These are phyloP conservation scores for Ascoidea asiatica DNA, from an alignment of 805 yeast genomes.

Conservation along the genomic window DNA sequence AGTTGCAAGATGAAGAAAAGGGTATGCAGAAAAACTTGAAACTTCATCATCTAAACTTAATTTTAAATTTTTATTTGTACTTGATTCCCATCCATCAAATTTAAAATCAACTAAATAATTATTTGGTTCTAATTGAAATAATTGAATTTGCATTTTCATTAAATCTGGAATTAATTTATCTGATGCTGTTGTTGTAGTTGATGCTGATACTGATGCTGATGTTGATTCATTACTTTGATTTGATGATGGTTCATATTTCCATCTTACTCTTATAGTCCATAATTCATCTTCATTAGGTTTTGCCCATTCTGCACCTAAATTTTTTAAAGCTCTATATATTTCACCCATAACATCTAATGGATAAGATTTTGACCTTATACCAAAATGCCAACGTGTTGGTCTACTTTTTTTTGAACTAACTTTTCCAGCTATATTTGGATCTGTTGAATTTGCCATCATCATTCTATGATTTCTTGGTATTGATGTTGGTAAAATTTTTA, in stretches of 20 bases:
- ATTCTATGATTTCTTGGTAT: slow-evolving; percentile 88
- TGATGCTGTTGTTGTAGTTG: slow-evolving; percentile 2
- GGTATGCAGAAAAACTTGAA: slow-evolving; percentile 89
- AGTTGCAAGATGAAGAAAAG: slow-evolving; percentile 87
- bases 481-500: slow-evolving; percentile 75
- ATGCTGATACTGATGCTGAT: slow-evolving; percentile 1
- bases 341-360: slow-evolving; percentile 99
- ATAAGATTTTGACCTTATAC: slow-evolving; percentile 88
- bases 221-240: slow-evolving; percentile 3
- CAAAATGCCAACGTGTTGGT: slow-evolving; percentile 93
- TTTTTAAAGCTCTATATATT: slow-evolving; percentile 84
- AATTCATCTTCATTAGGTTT: slow-evolving; percentile 87
- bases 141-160: slow-evolving; percentile 95
- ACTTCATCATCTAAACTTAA: slow-evolving; percentile 45
- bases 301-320: slow-evolving; percentile 95
- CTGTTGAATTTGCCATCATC: slow-evolving; percentile 42
- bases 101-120: slow-evolving; percentile 94
- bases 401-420: slow-evolving; percentile 54
- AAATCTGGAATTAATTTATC: slow-evolving; percentile 46
- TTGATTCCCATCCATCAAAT: slow-evolving; percentile 88
- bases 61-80: slow-evolving; percentile 10
- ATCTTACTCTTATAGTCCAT: slow-evolving; percentile 92
- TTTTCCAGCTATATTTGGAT: not conserved
- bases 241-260: slow-evolving; percentile 47
- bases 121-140: slow-evolving; percentile 91